Conservation (phyloP, 495 filamentous ascomycete genomes). For the Ramalina intermedia region DNA sequence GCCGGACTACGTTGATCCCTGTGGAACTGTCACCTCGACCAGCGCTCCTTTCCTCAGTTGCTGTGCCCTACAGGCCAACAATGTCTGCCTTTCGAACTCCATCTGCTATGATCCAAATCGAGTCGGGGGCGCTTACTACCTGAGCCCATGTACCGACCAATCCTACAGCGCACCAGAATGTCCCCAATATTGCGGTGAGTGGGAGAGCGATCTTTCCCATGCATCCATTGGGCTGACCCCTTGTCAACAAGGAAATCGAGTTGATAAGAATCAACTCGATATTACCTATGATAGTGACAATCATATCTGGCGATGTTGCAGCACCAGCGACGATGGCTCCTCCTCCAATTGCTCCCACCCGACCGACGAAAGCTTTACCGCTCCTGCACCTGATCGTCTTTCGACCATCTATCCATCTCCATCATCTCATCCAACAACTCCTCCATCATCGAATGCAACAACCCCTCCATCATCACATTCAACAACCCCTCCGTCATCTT, state of each 20-base stretch:
- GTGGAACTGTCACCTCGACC: not conserved
- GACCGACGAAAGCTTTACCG: conserved; percentile 6
- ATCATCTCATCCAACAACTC: not conserved
- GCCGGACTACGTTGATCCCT: not conserved
- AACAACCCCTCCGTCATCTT: not conserved
- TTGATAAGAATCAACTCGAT: not conserved
- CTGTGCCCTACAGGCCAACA: not conserved
- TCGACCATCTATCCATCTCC: conserved; percentile 2
- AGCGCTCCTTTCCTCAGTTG: conserved; percentile 3
- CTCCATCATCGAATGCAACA: not conserved
- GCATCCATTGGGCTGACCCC: not conserved
- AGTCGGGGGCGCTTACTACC: conserved; percentile 1
- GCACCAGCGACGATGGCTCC: not conserved
- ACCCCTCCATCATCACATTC: not conserved
- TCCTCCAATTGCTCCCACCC: conserved; percentile 3
- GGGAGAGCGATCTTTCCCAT: not conserved
- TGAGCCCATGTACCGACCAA: conserved; percentile 7
- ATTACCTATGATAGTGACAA: conserved; percentile 1
- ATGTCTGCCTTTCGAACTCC: conserved; percentile 4
- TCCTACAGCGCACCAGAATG: conserved; percentile 4
- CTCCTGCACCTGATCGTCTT: conserved; percentile 4
- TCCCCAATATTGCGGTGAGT: conserved; percentile 7
- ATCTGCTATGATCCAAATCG: not conserved
- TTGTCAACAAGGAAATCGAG: conserved; percentile 1
- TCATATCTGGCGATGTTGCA: conserved; percentile 7